Evolutionary conservation across 306 rosid genomes (phyloP).

Genomic region (Styphnolobium japonicum): DNA sequence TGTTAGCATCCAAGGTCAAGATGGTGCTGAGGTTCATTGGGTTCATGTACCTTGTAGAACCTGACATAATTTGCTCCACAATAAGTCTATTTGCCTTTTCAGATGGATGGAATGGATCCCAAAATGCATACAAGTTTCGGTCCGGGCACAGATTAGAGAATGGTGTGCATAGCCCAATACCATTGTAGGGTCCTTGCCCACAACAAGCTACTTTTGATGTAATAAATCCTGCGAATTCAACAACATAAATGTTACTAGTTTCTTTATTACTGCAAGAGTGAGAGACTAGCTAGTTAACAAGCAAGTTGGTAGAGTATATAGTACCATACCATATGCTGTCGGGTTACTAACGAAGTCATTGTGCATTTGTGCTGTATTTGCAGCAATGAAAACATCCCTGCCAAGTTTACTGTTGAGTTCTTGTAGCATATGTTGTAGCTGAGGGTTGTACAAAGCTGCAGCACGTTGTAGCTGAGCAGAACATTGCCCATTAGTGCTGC

Average conservation of each 20-base stretch:
- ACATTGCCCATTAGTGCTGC: constrained; percentile 39
- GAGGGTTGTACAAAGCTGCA: constrained; percentile 43
- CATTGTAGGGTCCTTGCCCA: too few relatives aligned
- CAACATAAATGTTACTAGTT: neutral
- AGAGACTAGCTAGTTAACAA: too few relatives aligned
- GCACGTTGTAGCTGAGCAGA: constrained; percentile 43
- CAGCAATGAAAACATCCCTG: constrained; percentile 36
- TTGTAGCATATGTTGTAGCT: constrained; percentile 32
- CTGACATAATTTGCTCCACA: too few relatives aligned
- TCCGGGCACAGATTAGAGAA: constrained; percentile 44
- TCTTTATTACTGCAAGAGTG: too few relatives aligned
- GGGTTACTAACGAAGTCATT: constrained; percentile 41
- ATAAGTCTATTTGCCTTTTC: too few relatives aligned
- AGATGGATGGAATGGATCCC: too few relatives aligned
- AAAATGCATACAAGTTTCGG: constrained; percentile 46
- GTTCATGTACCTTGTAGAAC: too few relatives aligned
- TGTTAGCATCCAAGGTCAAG: too few relatives aligned
- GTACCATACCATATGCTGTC: constrained; percentile 42
- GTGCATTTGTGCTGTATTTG: constrained; percentile 35
- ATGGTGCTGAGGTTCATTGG: too few relatives aligned
- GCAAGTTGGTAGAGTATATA: neutral
- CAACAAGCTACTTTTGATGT: constrained; percentile 46
- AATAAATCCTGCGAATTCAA: constrained; percentile 33
- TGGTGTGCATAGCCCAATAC: constrained; percentile 47
- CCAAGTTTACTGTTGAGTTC: constrained; percentile 37